Evolutionary conservation across 2,329 filamentous ascomycete genomes (phyloP), one percentile per base, ranked within the genome.

Genomic region (Pestalotiopsis sp.): DNA sequence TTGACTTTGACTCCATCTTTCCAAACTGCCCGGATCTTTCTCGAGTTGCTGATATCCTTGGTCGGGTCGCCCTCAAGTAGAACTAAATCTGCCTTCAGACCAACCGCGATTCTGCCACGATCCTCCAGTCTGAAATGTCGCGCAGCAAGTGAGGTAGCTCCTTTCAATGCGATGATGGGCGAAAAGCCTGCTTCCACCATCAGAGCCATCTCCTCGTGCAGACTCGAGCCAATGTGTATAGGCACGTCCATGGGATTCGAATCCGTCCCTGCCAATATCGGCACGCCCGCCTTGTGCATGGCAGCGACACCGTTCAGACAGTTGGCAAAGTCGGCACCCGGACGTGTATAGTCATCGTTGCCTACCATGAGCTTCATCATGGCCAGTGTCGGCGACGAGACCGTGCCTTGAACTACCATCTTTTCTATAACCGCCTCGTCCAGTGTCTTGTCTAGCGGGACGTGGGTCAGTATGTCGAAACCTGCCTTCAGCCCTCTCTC

Each of bases 201-300:
- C 23, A 74, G 67, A 55, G 72, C 66, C 57, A 79, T 69, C 64
- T 78, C 76, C 17, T 72, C 65, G 52, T 78, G 76, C 13, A 78
- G 69, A 58, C 71, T 68, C 17, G 59, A 66, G 23, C 74, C 74
- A 20, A 70, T 74, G 11, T 73, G 74, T 36, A 75, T 64, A 31
- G 71, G 70, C 52, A 73, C 36, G 13, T 72, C 45, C 3, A 69
- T 58, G 36, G 62, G 59, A 31, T 73, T 62, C 38, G 78, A 71
- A 17, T 77, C 76, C 17, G 78, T 79, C 1, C 78, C 78, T 7
- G 75, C 75, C 11, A 76, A 68, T 45, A 80, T 75, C 7, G 71
- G 69, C 25, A 79, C 74, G 7, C 77, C 76, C 4, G 76, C 75
- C 4, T 69, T 49, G 65, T 76, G 65, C n/a, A 75, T 75, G 4